phyloP scores from a whole-genome alignment of 305 asterid species.

The Solanum hybrid region DNA sequence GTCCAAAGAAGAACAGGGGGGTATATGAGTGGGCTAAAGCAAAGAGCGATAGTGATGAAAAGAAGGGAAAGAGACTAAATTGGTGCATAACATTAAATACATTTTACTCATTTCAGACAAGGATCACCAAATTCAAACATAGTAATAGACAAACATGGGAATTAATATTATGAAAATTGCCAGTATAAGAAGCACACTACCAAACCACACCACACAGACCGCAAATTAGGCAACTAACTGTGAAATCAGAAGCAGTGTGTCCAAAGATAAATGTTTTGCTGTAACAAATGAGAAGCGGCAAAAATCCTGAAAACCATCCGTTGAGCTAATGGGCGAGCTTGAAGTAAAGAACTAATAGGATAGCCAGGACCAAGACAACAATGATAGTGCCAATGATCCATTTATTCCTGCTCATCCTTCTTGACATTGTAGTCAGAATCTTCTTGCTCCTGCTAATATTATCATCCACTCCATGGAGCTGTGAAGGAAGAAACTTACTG shows the following conservation, averaged over 20 bases:
- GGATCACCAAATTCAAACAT: background rate
- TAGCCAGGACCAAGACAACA: constrained; percentile 39
- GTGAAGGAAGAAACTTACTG: constrained; percentile 9
- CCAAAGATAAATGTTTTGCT: background rate
- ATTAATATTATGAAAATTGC: background rate
- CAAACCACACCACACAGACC: background rate
- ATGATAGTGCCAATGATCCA: constrained; percentile 56
- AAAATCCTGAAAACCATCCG: background rate
- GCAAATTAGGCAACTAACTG: background rate
- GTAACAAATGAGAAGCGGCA: background rate
- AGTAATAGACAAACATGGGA: background rate
- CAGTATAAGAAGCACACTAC: background rate
- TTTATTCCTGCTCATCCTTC: constrained; percentile 72
- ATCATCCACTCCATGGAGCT: constrained; percentile 78
- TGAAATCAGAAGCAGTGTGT: background rate
- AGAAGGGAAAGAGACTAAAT: background rate
- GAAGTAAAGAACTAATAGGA: constrained; percentile 51
- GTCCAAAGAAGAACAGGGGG: background rate
- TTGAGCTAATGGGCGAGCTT: constrained; percentile 38
- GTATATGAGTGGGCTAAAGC: background rate
- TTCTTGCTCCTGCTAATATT: constrained; percentile 62
- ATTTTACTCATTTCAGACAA: background rate
- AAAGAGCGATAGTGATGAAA: background rate
- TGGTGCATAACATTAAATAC: background rate
- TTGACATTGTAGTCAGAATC: constrained; percentile 53